These are phyloP conservation scores for Logfia minima DNA, from an alignment of 129 eudicot species.

Conservation along the genomic window DNA sequence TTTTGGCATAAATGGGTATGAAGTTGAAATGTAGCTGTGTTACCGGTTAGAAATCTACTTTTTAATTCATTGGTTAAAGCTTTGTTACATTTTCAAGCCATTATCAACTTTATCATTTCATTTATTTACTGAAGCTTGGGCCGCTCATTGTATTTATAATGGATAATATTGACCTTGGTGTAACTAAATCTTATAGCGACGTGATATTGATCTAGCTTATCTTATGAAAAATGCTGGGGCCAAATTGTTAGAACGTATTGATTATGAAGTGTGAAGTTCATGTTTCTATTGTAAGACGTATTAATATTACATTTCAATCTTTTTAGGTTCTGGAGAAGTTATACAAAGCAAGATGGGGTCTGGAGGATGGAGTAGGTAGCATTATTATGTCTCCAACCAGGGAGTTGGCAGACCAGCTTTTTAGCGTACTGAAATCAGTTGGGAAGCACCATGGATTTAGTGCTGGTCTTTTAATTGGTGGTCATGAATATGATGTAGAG, in stretches of 20 bases:
- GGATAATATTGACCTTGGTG: neutral
- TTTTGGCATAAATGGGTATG: neutral
- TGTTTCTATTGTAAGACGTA: neutral
- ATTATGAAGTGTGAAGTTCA: neutral
- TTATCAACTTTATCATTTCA: neutral
- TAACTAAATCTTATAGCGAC: neutral
- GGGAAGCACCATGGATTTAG: constrained; percentile 88
- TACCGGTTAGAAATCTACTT: neutral
- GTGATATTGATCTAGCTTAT: constrained; percentile 9
- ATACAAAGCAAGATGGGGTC: constrained; percentile 81
- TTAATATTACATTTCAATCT: neutral
- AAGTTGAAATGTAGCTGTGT: neutral
- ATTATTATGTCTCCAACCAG: constrained; percentile 94
- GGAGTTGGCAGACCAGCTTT: constrained; percentile 79
- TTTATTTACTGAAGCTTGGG: neutral
- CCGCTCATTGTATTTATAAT: neutral
- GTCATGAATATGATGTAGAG: constrained; percentile 76
- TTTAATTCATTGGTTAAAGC: neutral
- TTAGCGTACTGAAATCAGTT: constrained; percentile 69
- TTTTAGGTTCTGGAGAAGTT: constrained; percentile 77
- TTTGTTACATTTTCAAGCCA: neutral
- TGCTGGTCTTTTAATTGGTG: constrained; percentile 95
- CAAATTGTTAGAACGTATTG: neutral
- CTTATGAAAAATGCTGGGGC: neutral
- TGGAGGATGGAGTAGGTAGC: constrained; percentile 97